Percentiles rank a stretch among this genome's conserved stretches.
Evolutionary conservation across 176 grass and related monocot species (phyloP).

Genomic region (Aechmea fasciata): DNA sequence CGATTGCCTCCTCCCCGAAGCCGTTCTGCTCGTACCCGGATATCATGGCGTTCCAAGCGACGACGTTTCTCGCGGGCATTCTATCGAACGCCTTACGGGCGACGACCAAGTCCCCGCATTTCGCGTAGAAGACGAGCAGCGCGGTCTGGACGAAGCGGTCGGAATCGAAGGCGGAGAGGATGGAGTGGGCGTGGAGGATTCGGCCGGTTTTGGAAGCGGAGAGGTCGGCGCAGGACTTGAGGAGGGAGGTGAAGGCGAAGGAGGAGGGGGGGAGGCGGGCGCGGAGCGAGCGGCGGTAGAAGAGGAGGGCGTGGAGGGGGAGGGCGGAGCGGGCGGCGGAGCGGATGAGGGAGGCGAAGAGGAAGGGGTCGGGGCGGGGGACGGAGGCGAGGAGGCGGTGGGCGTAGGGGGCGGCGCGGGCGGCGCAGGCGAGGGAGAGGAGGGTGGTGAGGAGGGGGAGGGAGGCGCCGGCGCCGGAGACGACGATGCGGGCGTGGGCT

Average conservation of each 20-base stretch:
- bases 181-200: slow-evolving; percentile 28
- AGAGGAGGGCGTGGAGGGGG: slow-evolving; percentile 24
- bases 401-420: slow-evolving; percentile 28
- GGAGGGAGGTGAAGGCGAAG: slow-evolving; percentile 41
- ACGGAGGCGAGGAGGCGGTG: slow-evolving; percentile 25
- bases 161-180: slow-evolving; percentile 32
- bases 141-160: slow-evolving; percentile 23
- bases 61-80: slow-evolving; percentile 41
- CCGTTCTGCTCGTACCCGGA: slow-evolving; percentile 71
- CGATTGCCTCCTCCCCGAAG: slow-evolving; percentile 30
- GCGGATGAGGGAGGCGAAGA: slow-evolving; percentile 36
- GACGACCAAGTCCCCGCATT: slow-evolving; percentile 22
- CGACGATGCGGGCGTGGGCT: slow-evolving; percentile 40
- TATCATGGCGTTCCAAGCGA: slow-evolving; percentile 85
- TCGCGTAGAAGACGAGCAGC: slow-evolving; percentile 35
- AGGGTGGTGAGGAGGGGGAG: slow-evolving; percentile 47
- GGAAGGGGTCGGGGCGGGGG: slow-evolving; percentile 37
- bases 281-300: slow-evolving; percentile 40
- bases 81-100: slow-evolving; percentile 60
- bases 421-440: slow-evolving; percentile 4
- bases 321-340: slow-evolving; percentile 18
- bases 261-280: slow-evolving; percentile 33
- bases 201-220: slow-evolving; percentile 26
- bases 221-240: slow-evolving; percentile 50
- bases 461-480: slow-evolving; percentile 25